Evolutionary conservation across 192 early-diverging fungal genomes (phyloP).

Genomic region (Jimgerdemannia lactiflua): DNA sequence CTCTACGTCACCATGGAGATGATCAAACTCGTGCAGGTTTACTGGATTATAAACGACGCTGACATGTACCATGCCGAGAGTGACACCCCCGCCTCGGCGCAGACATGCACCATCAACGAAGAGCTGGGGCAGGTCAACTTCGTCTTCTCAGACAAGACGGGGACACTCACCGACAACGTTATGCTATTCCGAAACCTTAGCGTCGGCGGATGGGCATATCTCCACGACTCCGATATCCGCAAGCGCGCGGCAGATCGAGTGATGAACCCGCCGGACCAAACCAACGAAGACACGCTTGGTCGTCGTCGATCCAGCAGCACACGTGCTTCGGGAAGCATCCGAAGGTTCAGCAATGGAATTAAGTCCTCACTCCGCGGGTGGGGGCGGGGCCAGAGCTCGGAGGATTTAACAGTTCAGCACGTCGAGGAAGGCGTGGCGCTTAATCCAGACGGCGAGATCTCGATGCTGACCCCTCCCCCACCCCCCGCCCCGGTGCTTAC

Average conservation of each 20-base stretch:
- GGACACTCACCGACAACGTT: conserved; percentile 84
- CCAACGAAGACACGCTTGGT: no score
- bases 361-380: no score
- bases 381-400: background rate
- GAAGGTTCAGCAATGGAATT: no score
- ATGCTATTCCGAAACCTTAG: conserved; percentile 76
- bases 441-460: conserved; percentile 18
- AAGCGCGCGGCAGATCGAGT: no score
- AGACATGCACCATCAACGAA: conserved; percentile 81
- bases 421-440: conserved; percentile 24
- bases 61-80: conserved; percentile 73
- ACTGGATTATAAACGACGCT: conserved; percentile 77
- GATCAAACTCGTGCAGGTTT: conserved; percentile 70
- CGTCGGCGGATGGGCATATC: conserved; percentile 55
- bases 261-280: background rate
- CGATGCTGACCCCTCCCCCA: no score
- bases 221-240: conserved; percentile 58
- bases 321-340: background rate
- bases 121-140: conserved; percentile 87
- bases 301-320: no score
- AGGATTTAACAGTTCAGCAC: conserved; percentile 14
- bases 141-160: conserved; percentile 90
- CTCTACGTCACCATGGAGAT: conserved; percentile 88
- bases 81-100: conserved; percentile 72
- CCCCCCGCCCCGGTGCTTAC: background rate